A percentile compares a stretch with the other conserved stretches of the same genome.
phyloP scores from a whole-genome alignment of 2,329 filamentous ascomycete species.

The Trichoderma sp. region DNA sequence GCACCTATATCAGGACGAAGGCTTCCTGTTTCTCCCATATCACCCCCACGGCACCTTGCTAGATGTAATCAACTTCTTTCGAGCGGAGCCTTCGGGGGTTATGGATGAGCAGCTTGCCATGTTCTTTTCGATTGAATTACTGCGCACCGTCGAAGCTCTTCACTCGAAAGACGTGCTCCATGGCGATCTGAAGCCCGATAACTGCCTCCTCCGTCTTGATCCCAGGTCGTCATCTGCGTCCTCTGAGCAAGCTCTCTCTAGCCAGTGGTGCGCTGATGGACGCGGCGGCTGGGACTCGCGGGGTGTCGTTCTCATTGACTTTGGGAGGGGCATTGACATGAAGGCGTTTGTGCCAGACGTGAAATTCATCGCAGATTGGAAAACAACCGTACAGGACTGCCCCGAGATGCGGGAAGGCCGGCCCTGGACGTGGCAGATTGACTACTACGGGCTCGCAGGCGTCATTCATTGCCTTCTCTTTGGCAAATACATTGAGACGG shows the following conservation, averaged over 20 bases:
- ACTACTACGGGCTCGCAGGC: constrained; percentile 90
- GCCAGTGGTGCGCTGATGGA: constrained; percentile 73
- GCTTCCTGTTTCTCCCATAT: constrained; percentile 84
- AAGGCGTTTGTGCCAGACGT: constrained; percentile 74
- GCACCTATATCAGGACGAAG: constrained; percentile 88
- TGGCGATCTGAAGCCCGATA: constrained; percentile 93
- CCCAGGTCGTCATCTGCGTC: constrained; percentile 29
- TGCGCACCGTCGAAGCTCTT: constrained; percentile 85
- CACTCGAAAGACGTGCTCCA: constrained; percentile 81
- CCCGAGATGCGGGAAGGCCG: constrained; percentile 92
- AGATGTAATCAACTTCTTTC: constrained; percentile 89
- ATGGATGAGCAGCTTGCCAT: constrained; percentile 92
- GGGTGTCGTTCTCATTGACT: constrained; percentile 87
- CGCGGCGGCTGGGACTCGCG: constrained; percentile 75
- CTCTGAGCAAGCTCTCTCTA: constrained; percentile 50
- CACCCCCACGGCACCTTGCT: constrained; percentile 88
- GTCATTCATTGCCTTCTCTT: constrained; percentile 88
- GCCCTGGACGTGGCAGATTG: constrained; percentile 97
- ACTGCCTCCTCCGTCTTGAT: constrained; percentile 86
- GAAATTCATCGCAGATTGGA: constrained; percentile 91
- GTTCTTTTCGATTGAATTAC: constrained; percentile 91
- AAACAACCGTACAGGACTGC: constrained; percentile 83
- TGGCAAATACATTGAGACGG: constrained; percentile 90
- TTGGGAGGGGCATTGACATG: constrained; percentile 94
- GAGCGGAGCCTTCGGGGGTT: constrained; percentile 67